Conservation (phyloP, 108 stramenopile species). For the Cyclotella distinguenda region DNA sequence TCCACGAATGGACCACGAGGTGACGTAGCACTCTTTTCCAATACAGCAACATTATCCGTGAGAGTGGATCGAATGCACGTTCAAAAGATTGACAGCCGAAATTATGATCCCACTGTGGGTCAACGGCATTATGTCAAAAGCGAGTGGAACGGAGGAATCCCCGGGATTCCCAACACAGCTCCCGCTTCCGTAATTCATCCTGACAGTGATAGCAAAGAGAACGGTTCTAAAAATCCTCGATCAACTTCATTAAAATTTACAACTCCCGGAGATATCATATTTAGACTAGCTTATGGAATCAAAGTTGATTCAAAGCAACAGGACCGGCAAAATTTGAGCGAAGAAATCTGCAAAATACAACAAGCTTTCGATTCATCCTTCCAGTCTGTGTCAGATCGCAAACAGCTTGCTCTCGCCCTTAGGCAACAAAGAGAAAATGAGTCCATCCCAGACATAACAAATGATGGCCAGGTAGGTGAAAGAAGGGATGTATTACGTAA, state of each 20-base stretch:
- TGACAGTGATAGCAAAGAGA: background rate
- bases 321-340: background rate
- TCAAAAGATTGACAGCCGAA: background rate
- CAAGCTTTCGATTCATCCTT: conserved; percentile 9
- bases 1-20: too few relatives aligned
- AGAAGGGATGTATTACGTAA: too few relatives aligned
- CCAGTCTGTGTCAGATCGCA: background rate
- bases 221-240: background rate
- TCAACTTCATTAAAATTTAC: background rate
- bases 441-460: too few relatives aligned
- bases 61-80: background rate
- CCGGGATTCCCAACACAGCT: background rate
- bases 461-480: too few relatives aligned
- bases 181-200: background rate
- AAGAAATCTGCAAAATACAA: conserved; percentile 4
- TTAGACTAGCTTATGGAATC: background rate
- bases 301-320: background rate
- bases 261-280: background rate
- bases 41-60: background rate
- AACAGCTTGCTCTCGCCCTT: conserved; percentile 1
- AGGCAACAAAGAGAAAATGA: background rate
- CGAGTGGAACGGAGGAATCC: background rate
- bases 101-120: background rate
- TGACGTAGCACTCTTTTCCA: too few relatives aligned
- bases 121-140: conserved; percentile 9